These are phyloP conservation scores for Vaucheria bursata DNA, from an alignment of 352 stramenopile species.

Conservation along the genomic window DNA sequence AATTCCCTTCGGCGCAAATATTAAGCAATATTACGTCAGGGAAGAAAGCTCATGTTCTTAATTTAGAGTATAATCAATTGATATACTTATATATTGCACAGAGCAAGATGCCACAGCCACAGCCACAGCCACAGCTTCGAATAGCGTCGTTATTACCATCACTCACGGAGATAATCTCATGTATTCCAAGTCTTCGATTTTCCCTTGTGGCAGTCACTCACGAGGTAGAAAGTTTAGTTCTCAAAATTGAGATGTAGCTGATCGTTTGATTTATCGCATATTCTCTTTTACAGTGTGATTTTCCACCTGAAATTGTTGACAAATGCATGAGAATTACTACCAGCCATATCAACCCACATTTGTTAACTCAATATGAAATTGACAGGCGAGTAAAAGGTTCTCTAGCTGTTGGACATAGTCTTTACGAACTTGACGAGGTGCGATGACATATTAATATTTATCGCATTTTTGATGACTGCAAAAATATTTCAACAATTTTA, in stretches of 20 bases:
- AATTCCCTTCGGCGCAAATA: no score
- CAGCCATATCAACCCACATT: conserved; percentile 42
- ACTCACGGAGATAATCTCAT: conserved; percentile 31
- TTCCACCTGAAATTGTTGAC: conserved; percentile 29
- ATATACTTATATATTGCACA: no score
- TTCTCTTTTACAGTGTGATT: conserved; percentile 19
- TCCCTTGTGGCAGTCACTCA: conserved; percentile 33
- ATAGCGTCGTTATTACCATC: conserved; percentile 38
- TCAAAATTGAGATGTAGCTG: no score
- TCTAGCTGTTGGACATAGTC: conserved; percentile 34
- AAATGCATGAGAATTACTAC: conserved; percentile 35
- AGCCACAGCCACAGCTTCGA: neutral
- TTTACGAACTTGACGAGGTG: conserved; percentile 35
- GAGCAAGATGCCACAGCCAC: no score
- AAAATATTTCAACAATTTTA: neutral
- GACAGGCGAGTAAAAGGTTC: conserved; percentile 33
- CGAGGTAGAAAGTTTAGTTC: no score
- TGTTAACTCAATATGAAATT: conserved; percentile 36
- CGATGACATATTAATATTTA: no score
- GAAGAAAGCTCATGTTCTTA: no score
- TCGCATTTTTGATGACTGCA: neutral
- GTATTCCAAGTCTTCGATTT: conserved; percentile 12
- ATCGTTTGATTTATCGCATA: neutral
- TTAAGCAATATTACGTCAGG: no score
- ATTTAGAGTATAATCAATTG: no score